Evolutionary conservation across 129 eudicot genomes (phyloP).

Genomic region (Flaveria sonorensis): DNA sequence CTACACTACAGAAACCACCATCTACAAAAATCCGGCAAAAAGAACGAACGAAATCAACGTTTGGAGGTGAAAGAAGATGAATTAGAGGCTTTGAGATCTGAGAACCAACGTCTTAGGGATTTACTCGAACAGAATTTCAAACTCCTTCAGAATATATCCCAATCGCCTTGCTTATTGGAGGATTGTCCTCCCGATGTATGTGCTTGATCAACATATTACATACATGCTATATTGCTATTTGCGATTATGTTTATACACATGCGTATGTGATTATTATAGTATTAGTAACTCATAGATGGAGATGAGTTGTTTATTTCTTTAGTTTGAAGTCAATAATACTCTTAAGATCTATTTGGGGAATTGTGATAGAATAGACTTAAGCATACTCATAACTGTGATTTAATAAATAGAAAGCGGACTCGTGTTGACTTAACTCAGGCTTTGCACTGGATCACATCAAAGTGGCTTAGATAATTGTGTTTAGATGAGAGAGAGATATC

Average conservation of each 20-base stretch:
- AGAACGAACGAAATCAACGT: constrained; percentile 33
- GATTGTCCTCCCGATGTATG: constrained; percentile 90
- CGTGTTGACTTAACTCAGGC: no score
- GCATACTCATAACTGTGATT: no score
- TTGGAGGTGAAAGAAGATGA: constrained; percentile 33
- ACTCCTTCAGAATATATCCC: constrained; percentile 59
- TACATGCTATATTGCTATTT: neutral
- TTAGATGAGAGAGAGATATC: no score
- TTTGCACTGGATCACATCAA: no score
- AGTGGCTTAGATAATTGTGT: no score
- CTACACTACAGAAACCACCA: constrained; percentile 21
- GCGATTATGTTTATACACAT: constrained; percentile 3
- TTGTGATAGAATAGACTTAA: neutral
- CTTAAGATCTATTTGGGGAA: neutral
- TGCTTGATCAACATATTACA: neutral
- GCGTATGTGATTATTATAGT: no score
- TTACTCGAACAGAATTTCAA: constrained; percentile 70
- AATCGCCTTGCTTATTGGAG: constrained; percentile 54
- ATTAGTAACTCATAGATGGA: no score
- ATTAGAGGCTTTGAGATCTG: constrained; percentile 49
- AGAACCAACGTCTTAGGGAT: constrained; percentile 63
- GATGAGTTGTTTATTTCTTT: neutral
- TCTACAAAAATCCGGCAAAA: constrained; percentile 10
- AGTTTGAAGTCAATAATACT: neutral
- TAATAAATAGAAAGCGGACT: no score